Evolutionary conservation across 2,329 filamentous ascomycete species (phyloP).

Genomic region (Cordyceps cateniannulata): DNA sequence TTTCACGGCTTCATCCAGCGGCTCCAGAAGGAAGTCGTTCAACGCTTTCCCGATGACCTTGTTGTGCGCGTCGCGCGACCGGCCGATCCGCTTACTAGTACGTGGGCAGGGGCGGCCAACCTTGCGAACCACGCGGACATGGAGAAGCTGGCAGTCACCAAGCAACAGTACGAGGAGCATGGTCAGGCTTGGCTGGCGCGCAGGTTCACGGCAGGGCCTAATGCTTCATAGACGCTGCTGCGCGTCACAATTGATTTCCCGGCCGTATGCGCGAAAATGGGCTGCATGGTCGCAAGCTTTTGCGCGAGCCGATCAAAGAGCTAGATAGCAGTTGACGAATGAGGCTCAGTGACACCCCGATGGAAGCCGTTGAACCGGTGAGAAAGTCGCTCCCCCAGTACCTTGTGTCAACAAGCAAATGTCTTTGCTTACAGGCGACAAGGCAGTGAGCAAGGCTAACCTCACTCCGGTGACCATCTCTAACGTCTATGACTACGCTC

Average conservation of each 20-base stretch:
- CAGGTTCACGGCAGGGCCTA: constrained; percentile 51
- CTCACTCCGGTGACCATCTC: no score
- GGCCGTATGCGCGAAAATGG: background rate
- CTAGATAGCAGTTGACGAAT: no score
- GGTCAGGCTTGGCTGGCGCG: constrained; percentile 69
- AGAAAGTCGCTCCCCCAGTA: no score
- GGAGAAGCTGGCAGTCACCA: constrained; percentile 67
- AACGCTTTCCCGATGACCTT: constrained; percentile 68
- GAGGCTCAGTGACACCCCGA: no score
- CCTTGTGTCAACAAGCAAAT: no score
- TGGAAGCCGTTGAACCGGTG: no score
- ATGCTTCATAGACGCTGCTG: background rate
- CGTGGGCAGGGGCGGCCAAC: constrained; percentile 79
- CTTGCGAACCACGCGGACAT: constrained; percentile 66
- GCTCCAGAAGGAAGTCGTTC: constrained; percentile 67
- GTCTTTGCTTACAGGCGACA: no score
- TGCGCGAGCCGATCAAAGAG: background rate
- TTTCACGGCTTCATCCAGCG: constrained; percentile 78
- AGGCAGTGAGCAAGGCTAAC: no score
- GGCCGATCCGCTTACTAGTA: constrained; percentile 67
- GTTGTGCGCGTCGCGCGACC: constrained; percentile 66
- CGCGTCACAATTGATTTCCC: background rate
- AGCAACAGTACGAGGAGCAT: constrained; percentile 83
- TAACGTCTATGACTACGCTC: no score
- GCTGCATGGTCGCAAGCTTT: background rate